Percentiles rank a stretch among this genome's conserved stretches.
Conservation (phyloP, 2,329 filamentous ascomycete genomes). For the Monosporascus sp. region DNA sequence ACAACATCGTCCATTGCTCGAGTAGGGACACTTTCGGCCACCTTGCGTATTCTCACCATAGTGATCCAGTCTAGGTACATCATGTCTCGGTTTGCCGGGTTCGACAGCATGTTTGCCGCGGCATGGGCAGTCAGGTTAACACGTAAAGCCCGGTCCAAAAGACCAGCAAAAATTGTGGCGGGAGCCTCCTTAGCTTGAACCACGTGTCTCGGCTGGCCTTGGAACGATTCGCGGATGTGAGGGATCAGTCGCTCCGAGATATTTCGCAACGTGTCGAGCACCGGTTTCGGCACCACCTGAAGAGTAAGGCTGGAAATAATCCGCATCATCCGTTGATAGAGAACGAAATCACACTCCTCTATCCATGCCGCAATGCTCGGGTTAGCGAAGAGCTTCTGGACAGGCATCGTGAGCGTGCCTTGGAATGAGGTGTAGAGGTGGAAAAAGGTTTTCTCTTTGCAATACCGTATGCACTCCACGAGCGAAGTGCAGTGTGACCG, state of each 20-base stretch:
- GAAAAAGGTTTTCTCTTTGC: conserved; percentile 95
- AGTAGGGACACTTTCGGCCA: conserved; percentile 58
- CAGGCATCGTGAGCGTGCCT: conserved; percentile 91
- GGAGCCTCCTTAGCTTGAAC: conserved; percentile 82
- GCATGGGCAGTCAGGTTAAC: conserved; percentile 94
- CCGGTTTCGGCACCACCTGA: conserved; percentile 83
- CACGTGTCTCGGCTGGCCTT: conserved; percentile 78
- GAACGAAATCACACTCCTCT: conserved; percentile 87
- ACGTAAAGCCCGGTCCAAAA: conserved; percentile 80
- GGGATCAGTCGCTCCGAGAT: conserved; percentile 76
- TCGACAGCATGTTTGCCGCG: conserved; percentile 85
- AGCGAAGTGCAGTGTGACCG: conserved; percentile 92
- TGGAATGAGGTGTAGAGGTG: conserved; percentile 93
- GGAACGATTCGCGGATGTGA: conserved; percentile 81
- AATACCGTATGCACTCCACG: conserved; percentile 91
- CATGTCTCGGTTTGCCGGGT: conserved; percentile 81
- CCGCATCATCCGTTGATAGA: conserved; percentile 95
- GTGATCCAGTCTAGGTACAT: conserved; percentile 93
- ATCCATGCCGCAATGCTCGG: conserved; percentile 85
- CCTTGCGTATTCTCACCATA: conserved; percentile 56
- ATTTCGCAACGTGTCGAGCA: conserved; percentile 79
- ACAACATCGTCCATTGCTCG: conserved; percentile 63
- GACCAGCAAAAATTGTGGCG: conserved; percentile 78
- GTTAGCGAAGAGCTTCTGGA: conserved; percentile 85
- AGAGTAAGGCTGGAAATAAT: conserved; percentile 85